Evolutionary conservation across 2,329 filamentous ascomycete species (phyloP), one percentile per base, ranked within the genome.

Genomic region (Colletotrichum sp.): DNA sequence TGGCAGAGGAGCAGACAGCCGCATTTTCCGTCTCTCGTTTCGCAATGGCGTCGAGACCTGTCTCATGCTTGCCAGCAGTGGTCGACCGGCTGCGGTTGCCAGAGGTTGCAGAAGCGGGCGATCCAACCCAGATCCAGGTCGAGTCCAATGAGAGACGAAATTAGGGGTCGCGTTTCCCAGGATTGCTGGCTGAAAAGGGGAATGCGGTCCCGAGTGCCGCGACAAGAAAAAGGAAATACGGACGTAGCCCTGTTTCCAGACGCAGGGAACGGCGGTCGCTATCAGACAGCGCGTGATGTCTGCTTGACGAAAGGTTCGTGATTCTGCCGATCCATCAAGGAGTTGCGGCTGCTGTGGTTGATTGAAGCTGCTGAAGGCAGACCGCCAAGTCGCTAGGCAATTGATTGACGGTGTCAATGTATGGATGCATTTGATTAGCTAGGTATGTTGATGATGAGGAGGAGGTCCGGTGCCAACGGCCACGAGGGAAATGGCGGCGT

Each of bases 171-270:
- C 44, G 60, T 59, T 49, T 32, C 49, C 60, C n/a, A 18, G 24
- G 21, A 44, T 64, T 64, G 30, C 18, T 62, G 36, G 44, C 30
- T 72, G 34, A 6, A 21, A 63, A 26, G 24, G 30, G 72, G 30
- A 75, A 63, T 55, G 55, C 10, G 16, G 44, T 34, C 32, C 30
- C 15, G 59, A 18, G n/a, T 39, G 59, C 26, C 32, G 39, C 64
- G 71, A 75, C 16, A 68, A 68, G 30, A 76, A 66, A 68, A 68
- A 26, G 18, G 30, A 71, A 49, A 49, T 52, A 74, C 64, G 57
- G 64, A 32, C 73, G 49, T 63, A 30, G 69, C 15, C 13, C 57
- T 49, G 63, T 62, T 75, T 8, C 39, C 30, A 49, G 57, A 36
- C 52, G n/a, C 30, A 44, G 62, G 65, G 52, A 55, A 62, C 18